Percentiles rank a stretch among this genome's conserved stretches.
These are phyloP conservation scores for Fraxinus americana DNA, from an alignment of 257 asterid genomes.

Conservation along the genomic window DNA sequence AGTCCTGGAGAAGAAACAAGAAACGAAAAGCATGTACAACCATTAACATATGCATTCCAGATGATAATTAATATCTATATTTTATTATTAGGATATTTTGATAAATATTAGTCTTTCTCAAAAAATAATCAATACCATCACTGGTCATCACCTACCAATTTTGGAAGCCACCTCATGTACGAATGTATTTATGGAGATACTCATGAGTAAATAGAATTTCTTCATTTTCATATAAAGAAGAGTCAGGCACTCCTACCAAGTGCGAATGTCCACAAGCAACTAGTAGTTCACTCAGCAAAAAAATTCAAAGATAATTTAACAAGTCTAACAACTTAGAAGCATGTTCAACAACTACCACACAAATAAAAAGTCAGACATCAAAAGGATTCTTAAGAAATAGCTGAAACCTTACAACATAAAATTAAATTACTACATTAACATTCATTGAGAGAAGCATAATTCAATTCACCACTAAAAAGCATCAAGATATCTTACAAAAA, in stretches of 20 bases:
- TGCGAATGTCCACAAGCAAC: not conserved
- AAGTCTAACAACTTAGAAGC: not conserved
- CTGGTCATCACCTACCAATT: not conserved
- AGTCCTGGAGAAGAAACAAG: not conserved
- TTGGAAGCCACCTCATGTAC: not conserved
- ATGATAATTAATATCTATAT: not conserved
- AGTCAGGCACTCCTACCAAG: not conserved
- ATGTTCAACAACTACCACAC: not conserved
- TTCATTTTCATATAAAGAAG: not conserved
- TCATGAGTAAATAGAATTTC: not conserved
- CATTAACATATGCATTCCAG: not conserved
- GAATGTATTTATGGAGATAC: not conserved
- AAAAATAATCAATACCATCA: not conserved
- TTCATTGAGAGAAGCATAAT: not conserved
- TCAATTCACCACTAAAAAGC: not conserved
- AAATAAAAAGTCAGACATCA: not conserved
- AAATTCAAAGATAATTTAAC: not conserved
- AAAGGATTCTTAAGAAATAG: not conserved
- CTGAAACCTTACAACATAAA: not conserved
- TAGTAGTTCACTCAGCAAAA: not conserved
- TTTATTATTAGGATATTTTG: not conserved
- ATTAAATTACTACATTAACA: not conserved
- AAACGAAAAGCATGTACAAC: not conserved
- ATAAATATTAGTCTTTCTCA: not conserved
- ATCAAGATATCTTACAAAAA: not conserved